phyloP scores from a whole-genome alignment of 805 yeast genomes.

The Saturnispora besseyi region DNA sequence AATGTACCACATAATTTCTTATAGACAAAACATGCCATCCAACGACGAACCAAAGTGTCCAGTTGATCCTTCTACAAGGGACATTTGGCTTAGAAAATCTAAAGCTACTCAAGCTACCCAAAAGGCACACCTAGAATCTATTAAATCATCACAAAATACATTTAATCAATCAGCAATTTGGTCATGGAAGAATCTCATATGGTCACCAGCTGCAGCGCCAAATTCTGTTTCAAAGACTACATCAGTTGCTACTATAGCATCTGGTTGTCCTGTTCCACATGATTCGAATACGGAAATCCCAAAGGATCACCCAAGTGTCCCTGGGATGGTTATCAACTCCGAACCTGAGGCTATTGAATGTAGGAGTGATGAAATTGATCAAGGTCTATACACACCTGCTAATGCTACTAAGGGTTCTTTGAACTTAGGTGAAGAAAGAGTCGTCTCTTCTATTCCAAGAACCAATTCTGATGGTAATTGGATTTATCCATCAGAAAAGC shows the following conservation, averaged over 20 bases:
- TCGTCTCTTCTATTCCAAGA: constrained; percentile 74
- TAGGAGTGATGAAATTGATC: constrained; percentile 37
- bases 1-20: not conserved
- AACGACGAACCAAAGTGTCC: constrained; percentile 43
- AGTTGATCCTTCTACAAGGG: constrained; percentile 55
- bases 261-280: constrained; percentile 10
- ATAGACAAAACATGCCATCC: constrained; percentile 7
- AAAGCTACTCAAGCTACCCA: constrained; percentile 15
- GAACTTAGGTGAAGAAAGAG: constrained; percentile 61
- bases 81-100: constrained; percentile 43
- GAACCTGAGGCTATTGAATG: constrained; percentile 36
- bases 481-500: constrained; percentile 94
- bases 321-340: constrained; percentile 5
- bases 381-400: constrained; percentile 18
- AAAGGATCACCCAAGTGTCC: constrained; percentile 18
- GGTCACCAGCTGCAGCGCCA: constrained; percentile 13
- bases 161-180: constrained; percentile 2
- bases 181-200: constrained; percentile 15
- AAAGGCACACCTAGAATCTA: not conserved
- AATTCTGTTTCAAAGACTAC: not conserved
- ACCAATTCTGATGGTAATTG: constrained; percentile 63
- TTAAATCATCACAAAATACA: not conserved
- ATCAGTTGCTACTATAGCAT: not conserved
- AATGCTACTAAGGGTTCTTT: constrained; percentile 26
- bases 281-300: constrained; percentile 12